Evolutionary conservation across 768 basidiomycete genomes (phyloP), one percentile per base, ranked within the genome.

Genomic region (Pleurotus platypus): DNA sequence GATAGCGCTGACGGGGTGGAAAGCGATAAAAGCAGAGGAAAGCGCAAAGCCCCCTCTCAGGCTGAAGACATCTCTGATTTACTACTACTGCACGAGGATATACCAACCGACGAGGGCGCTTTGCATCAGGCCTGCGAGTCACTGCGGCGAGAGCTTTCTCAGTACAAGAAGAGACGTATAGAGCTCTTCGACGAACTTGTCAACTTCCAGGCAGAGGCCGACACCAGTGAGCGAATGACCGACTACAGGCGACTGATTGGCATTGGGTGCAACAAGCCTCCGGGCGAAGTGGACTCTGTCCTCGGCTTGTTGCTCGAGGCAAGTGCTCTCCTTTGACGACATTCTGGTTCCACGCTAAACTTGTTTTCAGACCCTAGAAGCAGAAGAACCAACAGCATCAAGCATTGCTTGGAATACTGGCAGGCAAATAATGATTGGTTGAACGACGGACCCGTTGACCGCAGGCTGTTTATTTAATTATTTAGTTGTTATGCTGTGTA

Each of bases 161-260:
- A 84, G 58, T 79, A 85, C 65, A 76, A 85, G 59, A 84, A 82
- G 66, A 82, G 87, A 61, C 82, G 94, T 67, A 83, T 83, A 63
- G 78, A 77, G 11, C 76, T 84, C 58, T 93, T 97, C 62, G 86
- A 89, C 49, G 83, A 84, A 57, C 77, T 92, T 61, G 90, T 90
- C 9, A 81, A 78, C 27, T 87, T 90, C 71, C 90, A 94, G 68
- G 89, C 92, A 16, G 92, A 95, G 70, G 87, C 90, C 0, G 95
- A 95, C 4, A 97, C 94, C 0, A 86, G 89, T 27, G 92, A 90
- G 40, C 79, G 87, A 60, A 95, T 98, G 86, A 78, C 82, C 4
- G 90, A 95, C 62, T 99, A 98, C 69, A 77, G 94, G 63, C 78
- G 87, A 60, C 70, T 99, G 51, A 94, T 99, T 64, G 88, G 89